These are phyloP conservation scores for Phlegmacium glaucopus DNA, from an alignment of 768 basidiomycete species.

Conservation along the genomic window DNA sequence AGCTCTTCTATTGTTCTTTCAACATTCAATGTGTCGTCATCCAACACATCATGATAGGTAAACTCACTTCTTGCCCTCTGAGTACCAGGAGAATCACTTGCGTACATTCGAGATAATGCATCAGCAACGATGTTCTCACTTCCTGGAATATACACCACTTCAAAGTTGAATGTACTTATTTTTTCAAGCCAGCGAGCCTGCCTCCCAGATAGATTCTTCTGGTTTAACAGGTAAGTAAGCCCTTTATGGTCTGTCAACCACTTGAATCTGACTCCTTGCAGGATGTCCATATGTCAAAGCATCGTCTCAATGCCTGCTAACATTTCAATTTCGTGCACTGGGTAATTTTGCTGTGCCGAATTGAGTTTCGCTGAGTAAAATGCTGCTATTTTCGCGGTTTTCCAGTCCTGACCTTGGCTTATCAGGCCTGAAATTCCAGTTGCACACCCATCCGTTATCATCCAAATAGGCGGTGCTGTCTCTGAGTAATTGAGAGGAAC, in stretches of 20 bases:
- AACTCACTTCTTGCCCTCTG: slow-evolving; percentile 19
- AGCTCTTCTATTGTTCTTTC: not conserved
- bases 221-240: slow-evolving; percentile 25
- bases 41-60: slow-evolving; percentile 10
- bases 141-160: slow-evolving; percentile 30
- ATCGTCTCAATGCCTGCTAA: slow-evolving; percentile 33
- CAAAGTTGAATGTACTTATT: slow-evolving; percentile 35
- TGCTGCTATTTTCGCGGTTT: slow-evolving; percentile 18
- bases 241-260: slow-evolving; percentile 34
- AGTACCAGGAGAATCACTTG: slow-evolving; percentile 19
- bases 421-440: slow-evolving; percentile 24
- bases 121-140: slow-evolving; percentile 37
- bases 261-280: slow-evolving; percentile 26
- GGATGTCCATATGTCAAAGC: slow-evolving; percentile 22
- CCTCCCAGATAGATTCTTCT: slow-evolving; percentile 30
- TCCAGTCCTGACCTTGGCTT: slow-evolving; percentile 17
- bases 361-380: slow-evolving; percentile 35
- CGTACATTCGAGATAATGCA: slow-evolving; percentile 31
- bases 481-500: slow-evolving; percentile 10
- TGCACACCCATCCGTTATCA: slow-evolving; percentile 26
- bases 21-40: slow-evolving; percentile 7
- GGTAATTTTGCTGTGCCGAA: slow-evolving; percentile 33
- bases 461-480: slow-evolving; percentile 16
- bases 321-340: slow-evolving; percentile 36
- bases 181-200: slow-evolving; percentile 39